Evolutionary conservation across 139 green algal species (phyloP).

Genomic region (Chlamydomonas eustigma): DNA sequence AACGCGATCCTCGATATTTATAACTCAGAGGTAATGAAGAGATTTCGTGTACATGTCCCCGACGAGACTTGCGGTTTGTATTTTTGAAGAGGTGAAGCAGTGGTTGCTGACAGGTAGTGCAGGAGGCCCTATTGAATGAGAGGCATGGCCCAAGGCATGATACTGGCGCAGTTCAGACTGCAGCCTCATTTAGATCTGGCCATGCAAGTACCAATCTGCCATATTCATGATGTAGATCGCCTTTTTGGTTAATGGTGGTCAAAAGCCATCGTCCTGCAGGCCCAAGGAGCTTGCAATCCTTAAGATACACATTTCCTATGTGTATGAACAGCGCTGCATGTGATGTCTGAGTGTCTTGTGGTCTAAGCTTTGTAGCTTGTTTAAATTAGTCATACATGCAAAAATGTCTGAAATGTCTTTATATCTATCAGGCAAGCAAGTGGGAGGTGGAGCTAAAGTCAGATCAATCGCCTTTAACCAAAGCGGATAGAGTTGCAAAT

Average conservation of each 20-base stretch:
- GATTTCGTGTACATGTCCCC: neutral
- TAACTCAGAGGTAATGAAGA: slow-evolving; percentile 45
- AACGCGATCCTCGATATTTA: slow-evolving; percentile 74
- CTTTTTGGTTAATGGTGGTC: too few relatives aligned
- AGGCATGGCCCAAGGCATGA: neutral
- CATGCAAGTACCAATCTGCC: too few relatives aligned
- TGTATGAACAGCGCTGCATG: too few relatives aligned
- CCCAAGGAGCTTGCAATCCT: too few relatives aligned
- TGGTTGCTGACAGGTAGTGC: neutral
- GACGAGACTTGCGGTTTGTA: too few relatives aligned
- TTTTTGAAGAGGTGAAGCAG: too few relatives aligned
- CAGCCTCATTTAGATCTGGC: too few relatives aligned
- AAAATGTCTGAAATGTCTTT: neutral
- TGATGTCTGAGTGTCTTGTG: too few relatives aligned
- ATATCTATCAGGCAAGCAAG: slow-evolving; percentile 22
- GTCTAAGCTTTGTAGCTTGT: neutral
- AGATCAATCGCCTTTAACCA: slow-evolving; percentile 73
- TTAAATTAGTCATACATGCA: neutral
- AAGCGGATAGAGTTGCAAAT: slow-evolving; percentile 72
- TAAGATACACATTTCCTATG: too few relatives aligned
- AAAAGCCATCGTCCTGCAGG: too few relatives aligned
- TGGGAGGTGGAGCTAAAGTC: slow-evolving; percentile 68
- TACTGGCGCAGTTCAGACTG: neutral
- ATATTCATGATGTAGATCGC: too few relatives aligned
- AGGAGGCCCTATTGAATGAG: neutral